These are phyloP conservation scores for Chytriomyces sp. DNA, from an alignment of 192 early-diverging fungal species.

Conservation along the genomic window DNA sequence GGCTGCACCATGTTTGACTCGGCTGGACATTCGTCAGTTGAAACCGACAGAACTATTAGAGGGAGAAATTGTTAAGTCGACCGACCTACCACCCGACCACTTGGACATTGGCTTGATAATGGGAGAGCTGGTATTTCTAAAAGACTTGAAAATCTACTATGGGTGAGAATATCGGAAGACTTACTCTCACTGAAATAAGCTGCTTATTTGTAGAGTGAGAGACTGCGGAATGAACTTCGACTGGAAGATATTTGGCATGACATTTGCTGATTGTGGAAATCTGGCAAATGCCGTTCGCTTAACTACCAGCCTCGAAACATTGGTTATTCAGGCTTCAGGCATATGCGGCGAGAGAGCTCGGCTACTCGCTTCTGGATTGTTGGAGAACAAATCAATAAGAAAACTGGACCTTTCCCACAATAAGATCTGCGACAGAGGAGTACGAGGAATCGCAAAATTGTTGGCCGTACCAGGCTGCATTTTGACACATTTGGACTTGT, in stretches of 20 bases:
- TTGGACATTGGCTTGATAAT: slow-evolving; percentile 45
- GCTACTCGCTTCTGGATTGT: slow-evolving; percentile 39
- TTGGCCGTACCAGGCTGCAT: slow-evolving; percentile 28
- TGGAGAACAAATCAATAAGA: slow-evolving; percentile 40
- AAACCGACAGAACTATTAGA: slow-evolving; percentile 34
- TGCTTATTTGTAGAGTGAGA: slow-evolving; percentile 32
- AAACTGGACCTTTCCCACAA: slow-evolving; percentile 54
- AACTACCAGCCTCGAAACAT: slow-evolving; percentile 11
- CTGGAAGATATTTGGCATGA: slow-evolving; percentile 58
- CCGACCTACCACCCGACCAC: slow-evolving; percentile 45
- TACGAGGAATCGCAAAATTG: slow-evolving; percentile 49
- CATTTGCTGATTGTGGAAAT: slow-evolving; percentile 43
- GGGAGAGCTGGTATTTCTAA: slow-evolving; percentile 34
- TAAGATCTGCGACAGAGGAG: slow-evolving; percentile 48
- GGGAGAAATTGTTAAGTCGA: slow-evolving; percentile 33
- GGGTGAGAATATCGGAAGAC: slow-evolving; percentile 36
- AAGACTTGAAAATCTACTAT: slow-evolving; percentile 45
- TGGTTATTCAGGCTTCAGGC: slow-evolving; percentile 43
- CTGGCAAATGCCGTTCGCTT: slow-evolving; percentile 33
- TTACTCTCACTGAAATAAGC: not conserved
- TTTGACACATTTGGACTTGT: slow-evolving; percentile 40
- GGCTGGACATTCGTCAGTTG: slow-evolving; percentile 40
- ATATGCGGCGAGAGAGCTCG: slow-evolving; percentile 52
- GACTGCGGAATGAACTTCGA: slow-evolving; percentile 56
- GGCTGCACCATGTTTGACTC: slow-evolving; percentile 42